Conservation (phyloP, 2,329 filamentous ascomycete species). For the Colletotrichum orbiculare region DNA sequence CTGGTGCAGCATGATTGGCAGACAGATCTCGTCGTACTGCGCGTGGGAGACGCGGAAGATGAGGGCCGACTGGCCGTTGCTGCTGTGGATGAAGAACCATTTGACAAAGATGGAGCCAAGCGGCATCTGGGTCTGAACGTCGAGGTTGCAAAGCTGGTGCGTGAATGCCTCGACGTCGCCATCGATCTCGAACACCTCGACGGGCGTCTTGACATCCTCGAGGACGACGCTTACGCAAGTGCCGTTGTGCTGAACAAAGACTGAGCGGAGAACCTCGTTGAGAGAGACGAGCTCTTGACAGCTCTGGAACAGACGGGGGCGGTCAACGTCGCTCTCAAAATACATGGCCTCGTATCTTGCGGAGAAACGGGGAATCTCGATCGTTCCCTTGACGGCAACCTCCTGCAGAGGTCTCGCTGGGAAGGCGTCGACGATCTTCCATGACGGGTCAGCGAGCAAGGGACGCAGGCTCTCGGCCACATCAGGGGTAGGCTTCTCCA, state of each 20-base stretch:
- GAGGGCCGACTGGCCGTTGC: constrained; percentile 53
- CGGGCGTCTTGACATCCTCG: constrained; percentile 60
- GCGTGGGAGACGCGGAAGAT: constrained; percentile 74
- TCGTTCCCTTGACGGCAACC: constrained; percentile 68
- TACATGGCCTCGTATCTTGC: constrained; percentile 74
- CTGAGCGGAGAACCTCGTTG: constrained; percentile 74
- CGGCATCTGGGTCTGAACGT: constrained; percentile 65
- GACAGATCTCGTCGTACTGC: constrained; percentile 76
- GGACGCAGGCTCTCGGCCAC: constrained; percentile 54
- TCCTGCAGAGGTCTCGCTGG: constrained; percentile 69
- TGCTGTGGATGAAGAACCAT: constrained; percentile 62
- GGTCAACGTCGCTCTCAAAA: constrained; percentile 63
- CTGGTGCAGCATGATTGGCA: constrained; percentile 70
- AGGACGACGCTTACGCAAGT: constrained; percentile 69
- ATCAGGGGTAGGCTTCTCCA: constrained; percentile 59
- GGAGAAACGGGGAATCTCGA: constrained; percentile 68
- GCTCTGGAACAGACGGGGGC: constrained; percentile 57
- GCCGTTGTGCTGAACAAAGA: constrained; percentile 66
- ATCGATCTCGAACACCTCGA: constrained; percentile 65
- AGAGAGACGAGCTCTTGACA: constrained; percentile 67
- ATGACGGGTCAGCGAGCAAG: constrained; percentile 60
- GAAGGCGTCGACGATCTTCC: constrained; percentile 65
- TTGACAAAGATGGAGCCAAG: constrained; percentile 71
- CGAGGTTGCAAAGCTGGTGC: constrained; percentile 63
- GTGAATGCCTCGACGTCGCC: constrained; percentile 62